Evolutionary conservation across 345 rosid species (phyloP), one percentile per base, ranked within the genome.

Genomic region (Hibiscus mutabilis): DNA sequence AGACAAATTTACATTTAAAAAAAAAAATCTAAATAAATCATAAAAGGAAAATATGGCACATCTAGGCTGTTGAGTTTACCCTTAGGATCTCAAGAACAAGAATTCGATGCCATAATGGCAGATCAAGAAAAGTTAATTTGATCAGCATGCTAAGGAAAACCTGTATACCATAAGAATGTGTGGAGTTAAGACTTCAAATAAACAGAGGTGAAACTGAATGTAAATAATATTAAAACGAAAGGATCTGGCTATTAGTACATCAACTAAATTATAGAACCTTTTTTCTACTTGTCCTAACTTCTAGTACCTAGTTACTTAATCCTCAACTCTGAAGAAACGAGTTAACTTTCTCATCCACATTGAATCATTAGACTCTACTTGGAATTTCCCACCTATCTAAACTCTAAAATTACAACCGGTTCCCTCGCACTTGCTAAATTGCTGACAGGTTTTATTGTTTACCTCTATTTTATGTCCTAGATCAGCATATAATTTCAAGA

Each of bases 61-160:
- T n/a, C 47, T 22, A 68, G 37, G 65, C 24, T 61, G 62, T 69
- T 61, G 53, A 72, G 60, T 78, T 86, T 88, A 94, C 98, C 96
- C 97, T 85, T 78, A 95, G 82, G 78, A 95, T 86, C 87, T 95
- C 99, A 75, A 95, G 99, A 82, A 95, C 99, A 70, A 95, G 99
- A 84, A 95, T 95, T 68, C 97, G 97, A 84, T 95, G 97, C 99
- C 99, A 95, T 68, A 95, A 77, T 71, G 97, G 96, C 77, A 95
- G 84, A 85, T 95, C 99, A 69, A 90, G 90, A 84, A 86, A 89
- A 69, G 91, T 86, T 74, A 85, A 87, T 82, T 90, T 95, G 83
- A 95, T 87, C 58, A 95, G 82, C 99, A 95, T 95, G 76, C 92
- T 95, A 37, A 95, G 91, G 77, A 95, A 95, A 76, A 95, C 99